Evolutionary conservation across 163 green algal genomes (phyloP), one percentile per base, ranked within the genome.

Genomic region (Scenedesmus sp.): DNA sequence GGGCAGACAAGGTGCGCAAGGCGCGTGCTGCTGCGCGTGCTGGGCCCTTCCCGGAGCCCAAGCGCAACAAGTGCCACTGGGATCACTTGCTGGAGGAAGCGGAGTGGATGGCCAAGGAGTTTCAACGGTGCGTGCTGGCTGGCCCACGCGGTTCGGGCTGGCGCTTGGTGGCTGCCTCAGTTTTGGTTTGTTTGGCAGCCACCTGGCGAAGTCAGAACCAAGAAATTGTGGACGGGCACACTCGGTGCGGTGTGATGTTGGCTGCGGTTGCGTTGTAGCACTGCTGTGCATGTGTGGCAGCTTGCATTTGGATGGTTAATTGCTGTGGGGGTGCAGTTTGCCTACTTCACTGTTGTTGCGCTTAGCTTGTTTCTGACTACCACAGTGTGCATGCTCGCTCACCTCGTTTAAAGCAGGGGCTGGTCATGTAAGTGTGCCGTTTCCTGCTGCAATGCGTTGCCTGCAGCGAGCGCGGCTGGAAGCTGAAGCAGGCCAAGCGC

Each of bases 51-150:
- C 49, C 65, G 30, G 92, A 93, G 53, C 92, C 83, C 22, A 94
- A 94, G 89, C 94, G 92, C 35, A 91, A 87, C 81, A 98, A 98
- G 88, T 93, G 79, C 22, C 98, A 99, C 91, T 99, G 98, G 97
- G 98, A 99, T 89, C 93, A 97, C 90, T 70, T 99, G 86, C 93
- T 99, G 73, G 96, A 99, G 80, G 98, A 99, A 93, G 99, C 99
- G 96, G 89, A 96, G 87, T 99, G 96, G 97, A 94, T 99, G 92
- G 94, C 97, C 0, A 97, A 98, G 86, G 97, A 98, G 91, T 98
- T 99, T 89, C 81, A 72, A 20, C 93, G 92, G 94, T 94, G 87
- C 73, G 53, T 49, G 56, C 26, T 68, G 13, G 53, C 13, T 56
- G 46, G 13, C 53, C 5, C 5, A 30, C 16, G 26, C 15, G 0